phyloP scores from a whole-genome alignment of 257 asterid genomes.

The Ocimum tenuiflorum region DNA sequence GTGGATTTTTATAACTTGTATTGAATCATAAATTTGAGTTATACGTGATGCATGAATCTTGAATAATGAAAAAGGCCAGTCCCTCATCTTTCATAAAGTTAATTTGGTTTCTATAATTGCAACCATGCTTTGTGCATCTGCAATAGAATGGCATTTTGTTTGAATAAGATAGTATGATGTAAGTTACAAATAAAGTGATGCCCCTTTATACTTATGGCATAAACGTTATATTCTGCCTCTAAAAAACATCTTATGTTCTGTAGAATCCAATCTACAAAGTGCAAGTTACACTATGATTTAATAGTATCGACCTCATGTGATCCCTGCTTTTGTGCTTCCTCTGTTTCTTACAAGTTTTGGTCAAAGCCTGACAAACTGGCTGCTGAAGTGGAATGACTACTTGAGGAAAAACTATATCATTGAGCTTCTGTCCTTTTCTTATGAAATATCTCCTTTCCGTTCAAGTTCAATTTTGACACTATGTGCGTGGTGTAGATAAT shows the following conservation, averaged over 20 bases:
- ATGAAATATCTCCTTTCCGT: neutral
- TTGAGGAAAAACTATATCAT: neutral
- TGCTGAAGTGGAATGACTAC: neutral
- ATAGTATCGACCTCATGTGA: neutral
- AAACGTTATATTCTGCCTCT: too few relatives aligned
- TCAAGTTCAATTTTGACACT: constrained; percentile 3
- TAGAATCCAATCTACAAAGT: neutral
- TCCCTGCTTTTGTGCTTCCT: neutral
- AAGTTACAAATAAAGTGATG: neutral
- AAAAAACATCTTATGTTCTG: neutral
- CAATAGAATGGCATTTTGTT: neutral
- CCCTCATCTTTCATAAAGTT: neutral
- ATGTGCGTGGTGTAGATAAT: neutral
- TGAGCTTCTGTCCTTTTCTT: neutral
- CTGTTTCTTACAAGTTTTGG: neutral
- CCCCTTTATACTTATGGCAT: too few relatives aligned
- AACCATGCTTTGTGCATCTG: neutral
- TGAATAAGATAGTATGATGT: neutral
- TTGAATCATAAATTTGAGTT: too few relatives aligned
- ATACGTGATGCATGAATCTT: neutral
- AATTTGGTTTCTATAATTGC: neutral
- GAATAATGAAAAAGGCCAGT: neutral
- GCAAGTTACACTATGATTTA: neutral
- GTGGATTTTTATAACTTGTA: too few relatives aligned
- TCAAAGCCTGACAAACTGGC: neutral